Percentiles rank a stretch among this genome's conserved stretches.
These are phyloP conservation scores for Cladorrhinum sp. DNA, from an alignment of 2,329 filamentous ascomycete species.

Conservation along the genomic window DNA sequence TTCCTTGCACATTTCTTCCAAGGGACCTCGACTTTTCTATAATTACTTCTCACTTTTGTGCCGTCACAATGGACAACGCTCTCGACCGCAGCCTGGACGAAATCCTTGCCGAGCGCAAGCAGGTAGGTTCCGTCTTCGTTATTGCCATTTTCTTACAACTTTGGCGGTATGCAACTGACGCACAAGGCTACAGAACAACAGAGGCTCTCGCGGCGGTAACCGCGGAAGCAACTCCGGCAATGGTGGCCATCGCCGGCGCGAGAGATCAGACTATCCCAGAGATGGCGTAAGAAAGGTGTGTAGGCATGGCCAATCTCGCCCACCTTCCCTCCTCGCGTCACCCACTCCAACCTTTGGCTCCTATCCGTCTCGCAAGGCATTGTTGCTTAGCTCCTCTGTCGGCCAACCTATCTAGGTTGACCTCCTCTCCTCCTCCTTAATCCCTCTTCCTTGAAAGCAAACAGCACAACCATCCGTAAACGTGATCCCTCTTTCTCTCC, in stretches of 20 bases:
- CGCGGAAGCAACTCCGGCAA: constrained; percentile 22
- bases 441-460: constrained; percentile 21
- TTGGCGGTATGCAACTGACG: constrained; percentile 12
- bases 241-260: constrained; percentile 34
- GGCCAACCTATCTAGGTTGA: constrained; percentile 22
- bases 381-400: constrained; percentile 24
- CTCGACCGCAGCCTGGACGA: constrained; percentile 57
- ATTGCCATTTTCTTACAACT: constrained; percentile 2
- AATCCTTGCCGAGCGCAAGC: constrained; percentile 49
- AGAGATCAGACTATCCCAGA: constrained; percentile 58
- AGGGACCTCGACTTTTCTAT: not conserved
- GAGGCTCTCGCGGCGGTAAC: constrained; percentile 19
- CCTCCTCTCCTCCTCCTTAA: constrained; percentile 33
- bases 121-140: constrained; percentile 25
- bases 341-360: not conserved
- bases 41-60: not conserved
- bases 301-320: constrained; percentile 4
- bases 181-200: constrained; percentile 20
- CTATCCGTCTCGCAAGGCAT: not conserved
- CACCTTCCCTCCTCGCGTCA: constrained; percentile 3
- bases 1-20: not conserved
- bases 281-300: constrained; percentile 88
- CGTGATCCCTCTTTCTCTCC: constrained; percentile 8
- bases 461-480: not conserved
- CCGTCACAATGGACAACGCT: constrained; percentile 45